These are phyloP conservation scores for Candida wancherniae DNA, from an alignment of 805 yeast species.

Conservation along the genomic window DNA sequence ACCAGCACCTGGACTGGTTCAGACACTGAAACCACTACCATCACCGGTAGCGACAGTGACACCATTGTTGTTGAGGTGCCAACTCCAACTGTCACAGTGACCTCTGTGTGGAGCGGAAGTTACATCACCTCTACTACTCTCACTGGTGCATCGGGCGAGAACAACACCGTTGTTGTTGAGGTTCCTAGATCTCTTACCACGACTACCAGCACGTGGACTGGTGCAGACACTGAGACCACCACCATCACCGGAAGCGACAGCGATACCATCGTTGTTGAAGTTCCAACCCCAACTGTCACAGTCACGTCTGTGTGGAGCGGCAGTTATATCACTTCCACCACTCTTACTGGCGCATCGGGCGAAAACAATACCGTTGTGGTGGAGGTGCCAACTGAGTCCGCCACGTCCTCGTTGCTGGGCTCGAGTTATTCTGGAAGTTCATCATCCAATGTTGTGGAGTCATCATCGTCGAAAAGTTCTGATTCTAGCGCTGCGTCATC, in stretches of 20 bases:
- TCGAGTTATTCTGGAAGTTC: too few relatives aligned
- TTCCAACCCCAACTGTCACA: slow-evolving; percentile 4
- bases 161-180: slow-evolving; percentile 9
- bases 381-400: slow-evolving; percentile 8
- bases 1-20: slow-evolving; percentile 6
- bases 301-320: slow-evolving; percentile 4
- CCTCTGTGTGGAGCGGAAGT: slow-evolving; percentile 10
- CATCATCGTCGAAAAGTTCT: too few relatives aligned
- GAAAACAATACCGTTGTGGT: slow-evolving; percentile 9
- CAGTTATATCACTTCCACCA: background rate
- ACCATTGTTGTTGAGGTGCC: slow-evolving; percentile 14
- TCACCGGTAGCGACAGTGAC: background rate
- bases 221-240: slow-evolving; percentile 1
- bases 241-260: slow-evolving; percentile 1
- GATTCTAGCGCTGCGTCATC: too few relatives aligned
- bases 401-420: background rate
- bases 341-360: slow-evolving; percentile 2
- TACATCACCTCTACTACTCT: slow-evolving; percentile 1
- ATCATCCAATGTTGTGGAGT: too few relatives aligned
- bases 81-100: slow-evolving; percentile 6
- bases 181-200: slow-evolving; percentile 9
- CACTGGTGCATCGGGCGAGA: slow-evolving; percentile 5
- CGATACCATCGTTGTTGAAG: slow-evolving; percentile 9
- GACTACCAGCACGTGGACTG: slow-evolving; percentile 8
- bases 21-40: slow-evolving; percentile 1